These are phyloP conservation scores for Podaxis sp. DNA, from an alignment of 768 basidiomycete genomes.

Conservation along the genomic window DNA sequence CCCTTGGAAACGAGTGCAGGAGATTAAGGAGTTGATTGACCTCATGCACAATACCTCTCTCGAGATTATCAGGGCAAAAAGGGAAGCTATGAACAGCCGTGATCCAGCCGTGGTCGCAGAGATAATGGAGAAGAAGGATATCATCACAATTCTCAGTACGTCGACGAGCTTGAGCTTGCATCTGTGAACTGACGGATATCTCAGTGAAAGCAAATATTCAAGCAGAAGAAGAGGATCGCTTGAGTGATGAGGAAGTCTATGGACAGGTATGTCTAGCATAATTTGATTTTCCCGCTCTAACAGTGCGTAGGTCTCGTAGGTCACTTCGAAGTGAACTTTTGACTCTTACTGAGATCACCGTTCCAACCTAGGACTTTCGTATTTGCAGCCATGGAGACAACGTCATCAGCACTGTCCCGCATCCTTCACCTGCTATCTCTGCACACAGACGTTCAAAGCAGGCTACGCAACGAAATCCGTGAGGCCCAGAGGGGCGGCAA, in stretches of 20 bases:
- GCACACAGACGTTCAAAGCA: slow-evolving; percentile 34
- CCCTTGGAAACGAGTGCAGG: slow-evolving; percentile 28
- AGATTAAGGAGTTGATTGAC: slow-evolving; percentile 30
- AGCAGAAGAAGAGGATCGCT: slow-evolving; percentile 28
- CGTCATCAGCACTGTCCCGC: slow-evolving; percentile 34
- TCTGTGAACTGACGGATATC: background rate
- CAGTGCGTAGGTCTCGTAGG: slow-evolving; percentile 1
- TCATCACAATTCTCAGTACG: slow-evolving; percentile 46
- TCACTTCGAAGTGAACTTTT: background rate
- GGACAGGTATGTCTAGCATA: slow-evolving; percentile 26
- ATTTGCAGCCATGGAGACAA: slow-evolving; percentile 21
- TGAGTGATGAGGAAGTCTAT: slow-evolving; percentile 32
- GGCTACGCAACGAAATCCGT: slow-evolving; percentile 38
- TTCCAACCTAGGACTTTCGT: background rate
- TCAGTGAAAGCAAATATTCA: slow-evolving; percentile 34
- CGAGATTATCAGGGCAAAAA: slow-evolving; percentile 37
- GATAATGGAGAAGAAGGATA: slow-evolving; percentile 41
- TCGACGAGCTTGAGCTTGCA: background rate
- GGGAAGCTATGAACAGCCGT: slow-evolving; percentile 29
- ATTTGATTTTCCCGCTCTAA: background rate
- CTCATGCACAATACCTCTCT: slow-evolving; percentile 33
- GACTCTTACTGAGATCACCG: too few species aligned
- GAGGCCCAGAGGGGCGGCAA: slow-evolving; percentile 18
- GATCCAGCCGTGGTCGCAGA: slow-evolving; percentile 31
- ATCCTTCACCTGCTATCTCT: slow-evolving; percentile 34